Base-by-base conservation (phyloP, 805 yeast species). In the Ogataea zsoltii region DNA sequence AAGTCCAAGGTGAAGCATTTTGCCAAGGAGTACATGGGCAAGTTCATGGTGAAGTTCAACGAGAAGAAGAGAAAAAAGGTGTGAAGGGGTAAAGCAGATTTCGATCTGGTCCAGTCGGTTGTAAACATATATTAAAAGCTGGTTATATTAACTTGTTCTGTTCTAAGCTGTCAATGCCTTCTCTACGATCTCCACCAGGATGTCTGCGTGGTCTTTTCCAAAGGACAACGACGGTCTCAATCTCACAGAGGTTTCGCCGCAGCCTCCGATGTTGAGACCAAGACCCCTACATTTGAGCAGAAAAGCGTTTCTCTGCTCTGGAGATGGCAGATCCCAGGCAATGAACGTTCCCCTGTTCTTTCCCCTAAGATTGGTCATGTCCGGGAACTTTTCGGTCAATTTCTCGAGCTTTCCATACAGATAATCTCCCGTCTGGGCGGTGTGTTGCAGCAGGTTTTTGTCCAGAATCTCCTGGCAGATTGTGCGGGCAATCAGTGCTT, bases 181-280 rank as follows among this genome's bases (percentile, higher is more conserved):
- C 3, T 46, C 56, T 29, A 74, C 57, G n/a, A 68, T 65, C 1
- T 61, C 74, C 45, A 79, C 55, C 45, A 82, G 72, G 9, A 82
- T 61, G 56, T 82, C 85, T 15, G 79, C 85, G 57, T 82, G 88
- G 53, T 74, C 74, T 56, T 74, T 68, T 51, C 77, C 83, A 60
- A 82, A 82, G 19, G 80, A 75, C 56, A 82, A 71, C 10, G 84
- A 67, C 26, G 88, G 88, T 70, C 88, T 77, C 62, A 82, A 72
- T 67, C 88, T 75, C 35, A 82, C 75, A 23, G 81, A 65, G 10
- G 53, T 50, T 25, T 76, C 83, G 46, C 85, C 83, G 63, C 87
- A 82, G 17, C 86, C 88, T 45, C 88, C 88, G 40, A 80, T 75
- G 60, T 82, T 82, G 50, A 82, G 71, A 41, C 88, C 88, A 33